These are phyloP conservation scores for Juncus effusus DNA, from an alignment of 176 grass and related monocot species.

Conservation along the genomic window DNA sequence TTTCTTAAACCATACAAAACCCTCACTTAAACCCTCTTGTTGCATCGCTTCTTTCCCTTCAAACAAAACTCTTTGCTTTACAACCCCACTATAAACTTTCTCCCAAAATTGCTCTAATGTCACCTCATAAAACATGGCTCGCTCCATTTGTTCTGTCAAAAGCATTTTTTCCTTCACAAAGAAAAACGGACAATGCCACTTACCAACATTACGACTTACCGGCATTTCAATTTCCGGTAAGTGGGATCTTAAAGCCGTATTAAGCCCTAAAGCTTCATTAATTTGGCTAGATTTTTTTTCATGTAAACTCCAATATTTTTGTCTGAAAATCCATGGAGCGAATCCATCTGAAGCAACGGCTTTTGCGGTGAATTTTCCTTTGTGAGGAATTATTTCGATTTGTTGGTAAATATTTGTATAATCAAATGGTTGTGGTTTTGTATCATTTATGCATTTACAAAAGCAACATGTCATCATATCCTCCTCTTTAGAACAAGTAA, in stretches of 20 bases:
- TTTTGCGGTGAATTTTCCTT: slow-evolving; percentile 44
- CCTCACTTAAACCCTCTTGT: slow-evolving; percentile 23
- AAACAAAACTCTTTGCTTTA: slow-evolving; percentile 30
- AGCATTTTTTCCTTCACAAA: slow-evolving; percentile 31
- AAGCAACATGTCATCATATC: slow-evolving; percentile 44
- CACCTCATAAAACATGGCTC: slow-evolving; percentile 44
- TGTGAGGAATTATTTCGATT: slow-evolving; percentile 42
- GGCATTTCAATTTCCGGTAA: neutral
- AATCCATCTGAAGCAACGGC: slow-evolving; percentile 41
- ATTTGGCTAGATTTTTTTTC: slow-evolving; percentile 26
- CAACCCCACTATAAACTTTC: neutral
- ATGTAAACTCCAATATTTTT: slow-evolving; percentile 38
- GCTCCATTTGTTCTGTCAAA: slow-evolving; percentile 36
- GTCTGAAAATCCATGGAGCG: slow-evolving; percentile 32
- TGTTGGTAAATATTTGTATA: slow-evolving; percentile 61
- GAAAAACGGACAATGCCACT: slow-evolving; percentile 59
- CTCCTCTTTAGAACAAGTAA: slow-evolving; percentile 54
- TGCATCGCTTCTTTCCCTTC: slow-evolving; percentile 15
- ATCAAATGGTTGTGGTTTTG: slow-evolving; percentile 37
- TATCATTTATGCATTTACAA: slow-evolving; percentile 32
- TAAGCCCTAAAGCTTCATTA: slow-evolving; percentile 30
- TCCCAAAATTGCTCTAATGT: slow-evolving; percentile 53
- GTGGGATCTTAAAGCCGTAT: slow-evolving; percentile 24
- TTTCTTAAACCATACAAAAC: slow-evolving; percentile 52
- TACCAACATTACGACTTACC: slow-evolving; percentile 13